A percentile compares a stretch with the other conserved stretches of the same genome.
These are phyloP conservation scores for Spathaspora girioi DNA, from an alignment of 805 yeast species.

Conservation along the genomic window DNA sequence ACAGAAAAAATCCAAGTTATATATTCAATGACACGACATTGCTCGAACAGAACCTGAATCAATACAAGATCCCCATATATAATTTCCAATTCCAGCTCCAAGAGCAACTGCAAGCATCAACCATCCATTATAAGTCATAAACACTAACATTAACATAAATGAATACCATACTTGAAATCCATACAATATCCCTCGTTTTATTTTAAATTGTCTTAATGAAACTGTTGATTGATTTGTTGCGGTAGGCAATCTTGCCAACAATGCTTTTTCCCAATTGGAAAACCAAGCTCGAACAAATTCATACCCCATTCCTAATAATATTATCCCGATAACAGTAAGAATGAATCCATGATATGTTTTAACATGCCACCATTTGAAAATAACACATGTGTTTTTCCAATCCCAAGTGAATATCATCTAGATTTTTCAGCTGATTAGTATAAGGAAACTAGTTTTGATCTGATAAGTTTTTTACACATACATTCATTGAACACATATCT, in stretches of 20 bases:
- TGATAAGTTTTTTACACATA: constrained; percentile 14
- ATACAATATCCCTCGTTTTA: constrained; percentile 44
- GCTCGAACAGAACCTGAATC: constrained; percentile 13
- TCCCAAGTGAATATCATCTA: constrained; percentile 78
- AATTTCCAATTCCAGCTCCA: constrained; percentile 73
- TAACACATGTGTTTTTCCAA: constrained; percentile 66
- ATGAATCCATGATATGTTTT: constrained; percentile 48
- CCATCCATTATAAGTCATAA: constrained; percentile 89
- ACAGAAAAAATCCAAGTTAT: background rate
- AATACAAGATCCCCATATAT: constrained; percentile 45
- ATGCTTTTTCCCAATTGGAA: constrained; percentile 23
- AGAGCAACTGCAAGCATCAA: constrained; percentile 67
- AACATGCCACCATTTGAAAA: constrained; percentile 81
- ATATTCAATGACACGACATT: constrained; percentile 30
- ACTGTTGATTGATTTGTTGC: constrained; percentile 6
- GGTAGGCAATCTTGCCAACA: constrained; percentile 9
- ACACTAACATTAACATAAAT: constrained; percentile 71
- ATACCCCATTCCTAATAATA: constrained; percentile 50
- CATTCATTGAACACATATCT: constrained; percentile 52
- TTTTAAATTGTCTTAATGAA: constrained; percentile 11
- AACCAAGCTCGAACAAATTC: constrained; percentile 47
- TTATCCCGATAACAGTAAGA: constrained; percentile 48
- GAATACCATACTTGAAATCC: constrained; percentile 69
- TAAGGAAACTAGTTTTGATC: background rate
- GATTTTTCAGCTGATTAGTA: no score